Evolutionary conservation across 441 rosid genomes (phyloP), one percentile per base, ranked within the genome.

Genomic region (Manihot esculenta): DNA sequence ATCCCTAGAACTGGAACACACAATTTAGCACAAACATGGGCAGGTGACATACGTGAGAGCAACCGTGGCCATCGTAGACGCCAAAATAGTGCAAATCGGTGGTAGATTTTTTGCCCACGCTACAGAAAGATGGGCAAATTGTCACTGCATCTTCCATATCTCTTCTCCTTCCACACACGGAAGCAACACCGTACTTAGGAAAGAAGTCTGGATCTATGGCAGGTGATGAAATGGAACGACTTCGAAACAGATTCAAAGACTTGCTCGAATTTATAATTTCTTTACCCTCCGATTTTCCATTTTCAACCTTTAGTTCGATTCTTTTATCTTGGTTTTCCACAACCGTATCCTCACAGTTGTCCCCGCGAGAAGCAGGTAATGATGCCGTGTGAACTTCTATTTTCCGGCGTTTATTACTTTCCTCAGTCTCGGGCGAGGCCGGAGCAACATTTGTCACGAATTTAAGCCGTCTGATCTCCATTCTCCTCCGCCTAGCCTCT

Each of bases 121-220:
- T 51, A 10, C 69, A 57, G 86, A 82, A 26, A 78, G 83, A 84
- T 0, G 92, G 88, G 14, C 78, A 83, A 33, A 86, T 54, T 11
- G 96, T 84, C 0, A 94, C 92, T 0, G 95, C 84, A 57, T 94
- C 98, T 71, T 94, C 97, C 98, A 94, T 94, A 27, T 90, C 97
- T 68, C 97, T 67, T 62, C 96, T 79, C 68, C 95, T 76, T 6
- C 98, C 98, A 62, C 98, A 90, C 24, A 94, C 87, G 3, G 97
- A 94, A 70, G 95, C 85, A 70, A 85, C 79, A 3, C 97, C 97
- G 23, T 75, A 85, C 72, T 83, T 87, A 5, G 92, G 92, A 45
- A 50, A 62, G 17, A 62, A 55, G 5, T 74, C 80, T 0, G 69
- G 21, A 64, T 74, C 77, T 38, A 41, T 20, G 14, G 13, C 50